Base-by-base conservation (phyloP, 495 filamentous ascomycete species). In the Daldinia decipiens region DNA sequence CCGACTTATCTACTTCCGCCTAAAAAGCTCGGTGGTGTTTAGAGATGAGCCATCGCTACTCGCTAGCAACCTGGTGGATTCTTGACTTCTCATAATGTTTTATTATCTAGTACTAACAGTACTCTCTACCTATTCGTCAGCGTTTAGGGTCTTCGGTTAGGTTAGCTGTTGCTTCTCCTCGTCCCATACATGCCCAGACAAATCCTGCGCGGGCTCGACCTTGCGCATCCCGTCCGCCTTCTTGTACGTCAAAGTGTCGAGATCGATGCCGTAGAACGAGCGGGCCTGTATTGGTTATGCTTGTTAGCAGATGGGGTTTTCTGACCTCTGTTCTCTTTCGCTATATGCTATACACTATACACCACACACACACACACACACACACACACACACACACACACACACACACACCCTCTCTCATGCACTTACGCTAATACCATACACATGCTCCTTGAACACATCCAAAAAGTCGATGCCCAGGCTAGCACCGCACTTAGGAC, bases 391-490 rank as follows among this genome's bases (percentile, higher is more conserved):
- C 1, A 13, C 4, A 5, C 19, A 21, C 8, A 47, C 19, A 47
- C 21, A 47, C 43, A 24, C 19, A 11, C 19, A 12, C 43, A 4
- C 8, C 24, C 43, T 47, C 43, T 21, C 43, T 12, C 43, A 24
- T 11, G 19, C 26, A 61, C 76, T 65, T 62, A 78, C 75, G 50
- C 65, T 79, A 40, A 79, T 71, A 12, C 77, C 77, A 54, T 77
- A 77, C 19, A 57, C 59, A 26, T 67, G 63, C n/a, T 71, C 61
- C 39, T 65, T 55, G 26, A 61, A 36, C 8, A 54, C 12, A 1
- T 70, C 65, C 5, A 38, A 31, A 58, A 79, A 79, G 54, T 79
- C 75, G 40, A 79, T 79, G 47, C 77, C 77, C n/a, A 79, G 58
- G 62, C 71, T 74, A 36, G 73, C 29, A 29, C 77, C 71, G 71